Evolutionary conservation across 1,284 basidiomycete species (phyloP).

Genomic region (Chiua sp.): DNA sequence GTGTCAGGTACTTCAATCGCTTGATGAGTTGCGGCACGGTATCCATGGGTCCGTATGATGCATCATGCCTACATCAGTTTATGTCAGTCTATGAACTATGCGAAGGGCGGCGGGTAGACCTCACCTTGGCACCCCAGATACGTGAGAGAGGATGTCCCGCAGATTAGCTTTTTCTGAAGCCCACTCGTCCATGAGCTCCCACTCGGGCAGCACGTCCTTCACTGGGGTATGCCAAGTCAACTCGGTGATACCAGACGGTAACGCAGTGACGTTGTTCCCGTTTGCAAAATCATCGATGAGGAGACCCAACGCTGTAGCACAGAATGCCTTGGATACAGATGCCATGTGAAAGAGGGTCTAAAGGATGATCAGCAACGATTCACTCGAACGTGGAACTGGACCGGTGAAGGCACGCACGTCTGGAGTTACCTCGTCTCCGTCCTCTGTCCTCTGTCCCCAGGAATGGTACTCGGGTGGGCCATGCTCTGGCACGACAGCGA

Average conservation of each 20-base stretch:
- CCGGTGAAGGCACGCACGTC: slow-evolving; percentile 16
- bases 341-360: slow-evolving; percentile 46
- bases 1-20: slow-evolving; percentile 40
- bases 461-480: slow-evolving; percentile 25
- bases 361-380: neutral
- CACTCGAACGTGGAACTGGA: neutral
- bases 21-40: slow-evolving; percentile 24
- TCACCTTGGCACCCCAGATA: slow-evolving; percentile 45
- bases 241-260: slow-evolving; percentile 37
- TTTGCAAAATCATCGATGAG: slow-evolving; percentile 45
- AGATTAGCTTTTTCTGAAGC: slow-evolving; percentile 40
- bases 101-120: neutral
- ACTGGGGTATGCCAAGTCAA: slow-evolving; percentile 44
- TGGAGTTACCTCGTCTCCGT: slow-evolving; percentile 23
- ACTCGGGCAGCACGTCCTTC: slow-evolving; percentile 42
- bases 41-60: slow-evolving; percentile 36
- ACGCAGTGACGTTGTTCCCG: slow-evolving; percentile 40
- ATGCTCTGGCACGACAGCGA: slow-evolving; percentile 21
- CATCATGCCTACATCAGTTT: slow-evolving; percentile 38
- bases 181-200: slow-evolving; percentile 42
- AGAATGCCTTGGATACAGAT: slow-evolving; percentile 46
- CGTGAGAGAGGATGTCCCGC: slow-evolving; percentile 44
- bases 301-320: slow-evolving; percentile 42
- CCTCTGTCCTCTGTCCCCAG: slow-evolving; percentile 32
- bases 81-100: too few relatives aligned